Conservation (phyloP, 2,329 filamentous ascomycete genomes). For the Nectriaceae sp. region DNA sequence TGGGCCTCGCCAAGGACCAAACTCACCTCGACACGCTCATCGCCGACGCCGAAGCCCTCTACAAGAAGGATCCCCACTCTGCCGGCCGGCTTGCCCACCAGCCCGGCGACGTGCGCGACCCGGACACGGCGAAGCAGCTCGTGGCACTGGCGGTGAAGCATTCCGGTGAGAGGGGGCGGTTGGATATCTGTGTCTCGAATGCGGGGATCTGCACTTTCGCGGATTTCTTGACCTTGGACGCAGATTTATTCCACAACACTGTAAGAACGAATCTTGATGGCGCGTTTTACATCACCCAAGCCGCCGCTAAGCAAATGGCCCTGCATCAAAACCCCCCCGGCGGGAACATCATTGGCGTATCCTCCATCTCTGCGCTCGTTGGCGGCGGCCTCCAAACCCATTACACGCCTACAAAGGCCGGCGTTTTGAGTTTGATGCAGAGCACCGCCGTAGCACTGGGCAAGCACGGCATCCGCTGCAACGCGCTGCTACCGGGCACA, state of each 20-base stretch:
- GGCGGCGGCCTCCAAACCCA: slow-evolving; percentile 80
- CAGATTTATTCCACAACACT: slow-evolving; percentile 70
- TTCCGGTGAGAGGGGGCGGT: slow-evolving; percentile 53
- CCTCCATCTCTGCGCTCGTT: slow-evolving; percentile 73
- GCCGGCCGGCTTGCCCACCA: slow-evolving; percentile 65
- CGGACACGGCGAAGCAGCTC: slow-evolving; percentile 68
- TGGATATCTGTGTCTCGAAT: slow-evolving; percentile 85
- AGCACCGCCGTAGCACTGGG: slow-evolving; percentile 79
- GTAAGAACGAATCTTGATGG: slow-evolving; percentile 81
- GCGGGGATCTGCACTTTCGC: slow-evolving; percentile 87
- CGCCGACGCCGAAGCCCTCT: slow-evolving; percentile 51
- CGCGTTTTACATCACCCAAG: slow-evolving; percentile 86
- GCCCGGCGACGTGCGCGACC: slow-evolving; percentile 75
- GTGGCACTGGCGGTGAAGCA: slow-evolving; percentile 65
- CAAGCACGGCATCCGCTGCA: slow-evolving; percentile 75
- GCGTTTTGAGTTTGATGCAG: slow-evolving; percentile 80
- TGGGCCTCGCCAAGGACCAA: slow-evolving; percentile 58
- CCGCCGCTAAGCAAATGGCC: slow-evolving; percentile 82
- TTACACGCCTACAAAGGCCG: slow-evolving; percentile 89
- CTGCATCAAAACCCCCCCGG: slow-evolving; percentile 61
- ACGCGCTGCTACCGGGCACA: slow-evolving; percentile 81
- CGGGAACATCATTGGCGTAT: slow-evolving; percentile 78
- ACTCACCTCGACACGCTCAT: slow-evolving; percentile 55
- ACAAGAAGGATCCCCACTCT: slow-evolving; percentile 39
- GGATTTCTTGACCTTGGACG: slow-evolving; percentile 76